Evolutionary conservation across 2,329 filamentous ascomycete species (phyloP), one percentile per base, ranked within the genome.

Genomic region (Sporothrix brunneoviolacea): DNA sequence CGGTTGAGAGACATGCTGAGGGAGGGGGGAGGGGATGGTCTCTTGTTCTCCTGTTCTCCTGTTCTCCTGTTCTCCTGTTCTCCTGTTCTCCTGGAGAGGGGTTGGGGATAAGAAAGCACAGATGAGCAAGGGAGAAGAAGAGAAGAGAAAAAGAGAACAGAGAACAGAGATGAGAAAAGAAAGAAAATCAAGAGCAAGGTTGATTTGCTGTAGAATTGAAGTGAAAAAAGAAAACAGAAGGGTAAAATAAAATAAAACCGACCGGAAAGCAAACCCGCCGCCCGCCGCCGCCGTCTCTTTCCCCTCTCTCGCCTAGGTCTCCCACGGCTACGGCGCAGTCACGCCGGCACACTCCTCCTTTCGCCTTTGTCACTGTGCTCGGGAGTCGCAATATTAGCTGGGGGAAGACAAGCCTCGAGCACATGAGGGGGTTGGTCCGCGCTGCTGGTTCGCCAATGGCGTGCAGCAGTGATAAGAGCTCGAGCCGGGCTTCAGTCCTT

Each of bases 1-100:
- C 76, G 73, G 55, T 76, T 71, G 50, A 79, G 61, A 58, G 75
- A 77, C 75, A 79, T 79, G 37, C n/a, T n/a, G 16, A 6, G 41
- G 30, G 16, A 3, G 12, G 36, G n/a, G 22, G 15, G 37, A 22
- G 15, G 15, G 8, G 12, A 19, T 30, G 24, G n/a, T n/a, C n/a
- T n/a, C n/a, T n/a, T n/a, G n/a, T n/a, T n/a, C n/a, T n/a, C n/a
- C n/a, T n/a, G n/a, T n/a, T n/a, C n/a, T n/a, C n/a, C n/a, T n/a
- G n/a, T n/a, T n/a, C n/a, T n/a, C n/a, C n/a, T n/a, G n/a, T n/a
- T n/a, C n/a, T n/a, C n/a, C n/a, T n/a, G n/a, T n/a, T n/a, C n/a
- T n/a, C n/a, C n/a, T n/a, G n/a, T n/a, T n/a, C n/a, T n/a, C n/a
- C n/a, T 28, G 35, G 16, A 8, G 49, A 21, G 16, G 15, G 18